Evolutionary conservation across 2,329 filamentous ascomycete species (phyloP).

Genomic region (Aspergillus flavus): DNA sequence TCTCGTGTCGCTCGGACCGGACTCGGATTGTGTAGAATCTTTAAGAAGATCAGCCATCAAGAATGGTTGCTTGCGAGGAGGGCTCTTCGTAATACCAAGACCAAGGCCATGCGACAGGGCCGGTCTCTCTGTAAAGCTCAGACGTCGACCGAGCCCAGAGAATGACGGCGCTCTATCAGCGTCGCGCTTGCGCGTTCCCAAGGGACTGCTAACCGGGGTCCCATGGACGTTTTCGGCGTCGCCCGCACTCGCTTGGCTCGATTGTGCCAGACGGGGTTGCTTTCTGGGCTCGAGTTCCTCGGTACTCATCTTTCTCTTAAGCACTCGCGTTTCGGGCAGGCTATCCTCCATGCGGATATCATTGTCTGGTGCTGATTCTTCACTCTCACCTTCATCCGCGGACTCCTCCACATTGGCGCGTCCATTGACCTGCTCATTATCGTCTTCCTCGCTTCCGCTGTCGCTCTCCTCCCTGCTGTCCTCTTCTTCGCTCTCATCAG

Average conservation of each 20-base stretch:
- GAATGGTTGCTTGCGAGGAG: conserved; percentile 21
- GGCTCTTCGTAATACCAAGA: conserved; percentile 33
- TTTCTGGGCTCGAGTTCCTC: conserved; percentile 25
- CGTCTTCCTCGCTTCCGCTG: neutral
- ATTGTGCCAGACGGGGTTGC: conserved; percentile 26
- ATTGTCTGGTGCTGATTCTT: conserved; percentile 15
- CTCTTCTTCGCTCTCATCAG: conserved; percentile 1
- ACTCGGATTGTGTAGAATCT: conserved; percentile 9
- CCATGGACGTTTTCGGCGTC: conserved; percentile 4
- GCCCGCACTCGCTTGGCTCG: conserved; percentile 7
- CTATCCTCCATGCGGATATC: conserved; percentile 23
- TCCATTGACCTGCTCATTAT: neutral
- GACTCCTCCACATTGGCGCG: neutral
- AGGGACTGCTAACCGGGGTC: conserved; percentile 18
- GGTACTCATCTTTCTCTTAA: conserved; percentile 32
- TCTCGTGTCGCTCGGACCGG: neutral
- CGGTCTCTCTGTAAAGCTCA: conserved; percentile 18
- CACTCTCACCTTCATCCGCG: neutral
- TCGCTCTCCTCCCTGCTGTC: neutral
- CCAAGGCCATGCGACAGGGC: conserved; percentile 24
- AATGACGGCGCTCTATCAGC: conserved; percentile 22
- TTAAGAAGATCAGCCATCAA: conserved; percentile 10
- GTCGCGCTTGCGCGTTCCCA: conserved; percentile 12
- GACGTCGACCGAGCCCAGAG: conserved; percentile 21
- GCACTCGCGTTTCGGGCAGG: conserved; percentile 2